phyloP scores from a whole-genome alignment of 257 asterid species.

The Solanum lycopersicoides region DNA sequence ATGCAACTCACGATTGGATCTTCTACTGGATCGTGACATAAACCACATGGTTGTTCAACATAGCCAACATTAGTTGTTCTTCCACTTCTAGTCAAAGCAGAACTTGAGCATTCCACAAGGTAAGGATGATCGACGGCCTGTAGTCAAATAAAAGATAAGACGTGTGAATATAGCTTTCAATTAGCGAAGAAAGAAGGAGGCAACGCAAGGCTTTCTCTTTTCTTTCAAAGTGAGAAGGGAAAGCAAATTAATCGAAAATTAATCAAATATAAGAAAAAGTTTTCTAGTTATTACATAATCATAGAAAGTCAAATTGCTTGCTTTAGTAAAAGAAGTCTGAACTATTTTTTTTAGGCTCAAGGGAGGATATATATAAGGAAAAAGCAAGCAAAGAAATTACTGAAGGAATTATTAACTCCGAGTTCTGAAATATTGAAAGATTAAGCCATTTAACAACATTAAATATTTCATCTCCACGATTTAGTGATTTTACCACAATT shows the following conservation, averaged over 20 bases:
- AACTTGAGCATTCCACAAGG: slow-evolving; percentile 74
- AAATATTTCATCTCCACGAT: background rate
- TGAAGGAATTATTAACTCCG: background rate
- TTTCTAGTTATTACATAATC: background rate
- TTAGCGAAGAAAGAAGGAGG: no score
- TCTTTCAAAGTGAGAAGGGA: no score
- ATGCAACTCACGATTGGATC: slow-evolving; percentile 54
- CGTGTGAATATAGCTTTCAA: no score
- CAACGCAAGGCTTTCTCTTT: no score
- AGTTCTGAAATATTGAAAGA: background rate
- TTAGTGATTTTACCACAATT: background rate
- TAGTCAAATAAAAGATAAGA: background rate
- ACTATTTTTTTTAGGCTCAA: background rate
- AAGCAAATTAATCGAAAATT: background rate
- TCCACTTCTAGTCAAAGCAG: slow-evolving; percentile 46
- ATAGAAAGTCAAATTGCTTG: background rate
- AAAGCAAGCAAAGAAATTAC: no score
- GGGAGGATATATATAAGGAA: background rate
- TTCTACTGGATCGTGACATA: slow-evolving; percentile 64
- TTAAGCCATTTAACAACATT: background rate
- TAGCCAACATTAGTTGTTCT: slow-evolving; percentile 23
- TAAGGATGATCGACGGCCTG: slow-evolving; percentile 98
- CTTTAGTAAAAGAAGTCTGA: background rate
- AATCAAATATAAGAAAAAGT: background rate
- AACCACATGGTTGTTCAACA: slow-evolving; percentile 41